These are phyloP conservation scores for Aspergillus brunneoviolaceus DNA, from an alignment of 2,329 filamentous ascomycete species.

Conservation along the genomic window DNA sequence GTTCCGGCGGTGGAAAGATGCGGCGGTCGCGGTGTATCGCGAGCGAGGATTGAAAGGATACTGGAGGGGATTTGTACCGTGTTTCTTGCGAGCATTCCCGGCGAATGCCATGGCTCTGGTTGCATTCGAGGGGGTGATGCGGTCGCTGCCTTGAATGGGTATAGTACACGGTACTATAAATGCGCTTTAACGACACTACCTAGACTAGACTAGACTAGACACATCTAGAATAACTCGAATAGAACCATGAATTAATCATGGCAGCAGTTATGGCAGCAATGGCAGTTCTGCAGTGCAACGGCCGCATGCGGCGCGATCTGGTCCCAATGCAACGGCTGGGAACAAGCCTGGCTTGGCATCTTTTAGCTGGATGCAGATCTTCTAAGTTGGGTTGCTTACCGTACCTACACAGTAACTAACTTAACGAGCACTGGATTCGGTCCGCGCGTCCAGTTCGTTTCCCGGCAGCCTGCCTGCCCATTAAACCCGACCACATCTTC, in stretches of 20 bases:
- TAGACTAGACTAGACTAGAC: neutral
- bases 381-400: neutral
- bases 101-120: conserved; percentile 93
- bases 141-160: conserved; percentile 45
- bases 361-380: conserved; percentile 4
- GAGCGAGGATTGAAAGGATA: conserved; percentile 78
- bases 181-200: neutral
- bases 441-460: conserved; percentile 7
- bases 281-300: conserved; percentile 2
- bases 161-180: neutral
- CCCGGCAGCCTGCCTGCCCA: neutral
- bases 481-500: neutral
- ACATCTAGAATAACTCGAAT: too few species aligned
- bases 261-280: too few species aligned
- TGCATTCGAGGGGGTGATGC: conserved; percentile 90
- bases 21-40: conserved; percentile 71
- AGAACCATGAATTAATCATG: too few species aligned
- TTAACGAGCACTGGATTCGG: neutral
- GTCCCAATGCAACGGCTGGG: neutral
- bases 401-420: neutral
- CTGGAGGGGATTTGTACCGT: conserved; percentile 91
- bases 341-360: neutral
- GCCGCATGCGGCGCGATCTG: conserved; percentile 10
- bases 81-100: conserved; percentile 89
- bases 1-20: conserved; percentile 77